Evolutionary conservation across 805 yeast genomes (phyloP).

Genomic region (Starmera pachycereana): DNA sequence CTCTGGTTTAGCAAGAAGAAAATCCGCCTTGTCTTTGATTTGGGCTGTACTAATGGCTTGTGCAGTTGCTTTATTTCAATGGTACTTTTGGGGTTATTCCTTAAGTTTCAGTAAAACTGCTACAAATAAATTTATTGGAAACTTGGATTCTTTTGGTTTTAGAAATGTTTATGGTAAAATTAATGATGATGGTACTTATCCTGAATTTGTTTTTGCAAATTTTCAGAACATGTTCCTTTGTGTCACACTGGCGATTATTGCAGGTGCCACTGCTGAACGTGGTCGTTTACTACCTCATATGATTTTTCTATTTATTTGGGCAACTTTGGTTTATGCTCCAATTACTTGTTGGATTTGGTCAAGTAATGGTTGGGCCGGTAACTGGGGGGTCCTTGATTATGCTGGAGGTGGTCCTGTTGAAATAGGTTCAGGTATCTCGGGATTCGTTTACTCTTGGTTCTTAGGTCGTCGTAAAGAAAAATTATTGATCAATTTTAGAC

Average conservation of each 20-base stretch:
- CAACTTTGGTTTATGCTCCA: constrained; percentile 88
- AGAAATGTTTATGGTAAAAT: constrained; percentile 49
- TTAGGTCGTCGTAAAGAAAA: constrained; percentile 70
- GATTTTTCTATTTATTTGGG: constrained; percentile 78
- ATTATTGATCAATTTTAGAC: constrained; percentile 77
- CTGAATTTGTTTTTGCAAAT: constrained; percentile 75
- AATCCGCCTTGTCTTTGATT: constrained; percentile 79
- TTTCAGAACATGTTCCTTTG: constrained; percentile 89
- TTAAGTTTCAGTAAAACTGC: constrained; percentile 78
- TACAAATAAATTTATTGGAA: constrained; percentile 79
- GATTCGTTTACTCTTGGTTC: constrained; percentile 75
- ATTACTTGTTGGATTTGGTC: constrained; percentile 97
- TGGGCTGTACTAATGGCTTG: constrained; percentile 73
- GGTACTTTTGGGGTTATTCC: constrained; percentile 99
- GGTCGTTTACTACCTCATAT: constrained; percentile 81
- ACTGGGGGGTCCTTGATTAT: constrained; percentile 89
- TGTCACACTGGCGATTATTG: constrained; percentile 84
- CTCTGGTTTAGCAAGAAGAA: constrained; percentile 84
- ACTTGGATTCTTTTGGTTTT: constrained; percentile 74
- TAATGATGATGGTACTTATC: constrained; percentile 38
- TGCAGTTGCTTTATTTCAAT: constrained; percentile 69
- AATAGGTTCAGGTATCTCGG: constrained; percentile 83
- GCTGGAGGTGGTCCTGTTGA: constrained; percentile 99
- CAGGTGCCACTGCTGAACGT: constrained; percentile 90
- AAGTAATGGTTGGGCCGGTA: constrained; percentile 83